These are phyloP conservation scores for Phytopythium montanum DNA, from an alignment of 352 stramenopile genomes.

Conservation along the genomic window DNA sequence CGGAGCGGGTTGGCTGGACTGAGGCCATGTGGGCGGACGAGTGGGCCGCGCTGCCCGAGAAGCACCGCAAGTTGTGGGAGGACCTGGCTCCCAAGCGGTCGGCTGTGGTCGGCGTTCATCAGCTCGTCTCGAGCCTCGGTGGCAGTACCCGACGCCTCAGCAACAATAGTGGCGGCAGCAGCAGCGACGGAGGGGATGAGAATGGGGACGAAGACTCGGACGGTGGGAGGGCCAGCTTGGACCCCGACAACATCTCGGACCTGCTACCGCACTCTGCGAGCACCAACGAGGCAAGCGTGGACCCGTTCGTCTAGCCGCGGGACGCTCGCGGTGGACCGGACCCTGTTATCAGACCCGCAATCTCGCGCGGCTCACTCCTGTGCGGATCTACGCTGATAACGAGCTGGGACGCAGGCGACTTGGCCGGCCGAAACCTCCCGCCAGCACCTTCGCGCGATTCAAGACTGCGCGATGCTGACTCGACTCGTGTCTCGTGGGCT, in stretches of 20 bases:
- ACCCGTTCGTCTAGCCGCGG: not conserved
- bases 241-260: not conserved
- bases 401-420: not conserved
- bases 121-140: not conserved
- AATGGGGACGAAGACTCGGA: not conserved
- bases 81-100: conserved; percentile 17
- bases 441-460: not conserved
- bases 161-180: conserved; percentile 1
- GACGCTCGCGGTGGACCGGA: not conserved
- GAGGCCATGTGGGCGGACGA: conserved; percentile 20
- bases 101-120: conserved; percentile 7
- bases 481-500: no score
- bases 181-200: not conserved
- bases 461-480: not conserved
- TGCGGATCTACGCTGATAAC: not conserved
- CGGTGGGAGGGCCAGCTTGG: not conserved
- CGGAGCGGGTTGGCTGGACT: conserved; percentile 21
- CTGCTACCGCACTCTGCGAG: not conserved
- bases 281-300: not conserved
- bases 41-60: conserved; percentile 18
- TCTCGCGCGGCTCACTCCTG: not conserved
- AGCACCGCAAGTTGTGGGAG: conserved; percentile 26
- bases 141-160: not conserved
- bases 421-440: not conserved
- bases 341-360: not conserved